Conservation (phyloP, 257 asterid species). For the Linaria vulgaris region DNA sequence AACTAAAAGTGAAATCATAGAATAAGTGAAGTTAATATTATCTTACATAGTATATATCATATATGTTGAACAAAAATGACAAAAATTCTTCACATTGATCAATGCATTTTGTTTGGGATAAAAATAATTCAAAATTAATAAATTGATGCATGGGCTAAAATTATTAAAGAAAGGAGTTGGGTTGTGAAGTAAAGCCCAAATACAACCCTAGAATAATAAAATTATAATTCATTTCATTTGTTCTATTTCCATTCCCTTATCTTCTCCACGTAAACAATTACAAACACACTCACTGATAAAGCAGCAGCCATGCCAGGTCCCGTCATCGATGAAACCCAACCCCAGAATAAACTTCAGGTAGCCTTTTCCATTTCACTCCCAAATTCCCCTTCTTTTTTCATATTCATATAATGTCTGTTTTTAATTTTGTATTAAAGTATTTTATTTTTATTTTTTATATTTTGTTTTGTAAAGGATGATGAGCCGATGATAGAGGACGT, state of each 20-base stretch:
- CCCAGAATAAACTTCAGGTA: slow-evolving; percentile 52
- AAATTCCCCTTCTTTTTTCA: neutral
- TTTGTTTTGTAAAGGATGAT: slow-evolving; percentile 33
- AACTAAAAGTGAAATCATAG: no score
- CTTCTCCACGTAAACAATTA: slow-evolving; percentile 7
- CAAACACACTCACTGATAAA: neutral
- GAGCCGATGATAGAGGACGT: slow-evolving; percentile 63
- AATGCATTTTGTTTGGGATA: no score
- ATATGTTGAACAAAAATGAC: no score
- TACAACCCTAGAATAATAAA: no score
- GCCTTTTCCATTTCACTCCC: neutral
- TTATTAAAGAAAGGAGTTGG: no score
- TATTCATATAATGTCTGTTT: neutral
- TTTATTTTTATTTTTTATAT: neutral
- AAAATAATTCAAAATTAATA: no score
- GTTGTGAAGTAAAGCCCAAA: no score
- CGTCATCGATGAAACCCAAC: slow-evolving; percentile 57
- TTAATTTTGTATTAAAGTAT: neutral
- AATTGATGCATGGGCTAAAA: no score
- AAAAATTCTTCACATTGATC: no score
- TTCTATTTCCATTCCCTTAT: neutral
- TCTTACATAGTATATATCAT: no score
- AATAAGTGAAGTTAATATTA: no score
- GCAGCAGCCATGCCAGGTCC: slow-evolving; percentile 68
- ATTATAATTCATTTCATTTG: no score